phyloP scores from a whole-genome alignment of 192 early-diverging fungal species.

The Coemansia sp. region DNA sequence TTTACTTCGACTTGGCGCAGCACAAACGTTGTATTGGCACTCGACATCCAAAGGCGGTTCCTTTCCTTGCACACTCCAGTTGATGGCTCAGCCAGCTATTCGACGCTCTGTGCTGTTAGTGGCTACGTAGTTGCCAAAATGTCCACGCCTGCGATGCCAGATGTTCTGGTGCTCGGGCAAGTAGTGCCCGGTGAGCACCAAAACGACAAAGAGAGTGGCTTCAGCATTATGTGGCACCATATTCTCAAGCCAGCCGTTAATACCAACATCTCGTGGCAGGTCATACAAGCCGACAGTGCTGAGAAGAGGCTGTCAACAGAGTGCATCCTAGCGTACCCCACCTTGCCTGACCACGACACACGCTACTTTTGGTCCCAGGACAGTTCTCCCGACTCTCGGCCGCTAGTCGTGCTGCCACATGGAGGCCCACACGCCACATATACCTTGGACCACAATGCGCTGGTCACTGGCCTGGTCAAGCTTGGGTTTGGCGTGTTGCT shows the following conservation, averaged over 20 bases:
- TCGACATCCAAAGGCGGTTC: slow-evolving; percentile 49
- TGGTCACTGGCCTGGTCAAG: slow-evolving; percentile 50
- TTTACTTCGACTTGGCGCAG: slow-evolving; percentile 47
- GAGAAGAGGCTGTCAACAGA: slow-evolving; percentile 9
- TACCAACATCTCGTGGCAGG: slow-evolving; percentile 14
- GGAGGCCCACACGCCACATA: slow-evolving; percentile 71
- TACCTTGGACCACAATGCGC: slow-evolving; percentile 55
- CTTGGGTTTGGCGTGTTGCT: slow-evolving; percentile 64
- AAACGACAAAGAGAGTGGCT: not conserved
- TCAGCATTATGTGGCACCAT: slow-evolving; percentile 19
- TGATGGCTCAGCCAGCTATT: slow-evolving; percentile 47
- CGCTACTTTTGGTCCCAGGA: slow-evolving; percentile 30
- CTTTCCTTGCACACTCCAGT: slow-evolving; percentile 57
- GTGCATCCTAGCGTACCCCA: slow-evolving; percentile 38
- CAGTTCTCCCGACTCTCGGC: slow-evolving; percentile 19
- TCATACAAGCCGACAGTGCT: slow-evolving; percentile 4
- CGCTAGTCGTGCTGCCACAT: slow-evolving; percentile 73
- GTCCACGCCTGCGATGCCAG: slow-evolving; percentile 59
- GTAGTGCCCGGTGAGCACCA: not conserved
- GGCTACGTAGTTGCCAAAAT: slow-evolving; percentile 48
- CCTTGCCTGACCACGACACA: slow-evolving; percentile 7
- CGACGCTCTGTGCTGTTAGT: slow-evolving; percentile 46
- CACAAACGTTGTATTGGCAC: slow-evolving; percentile 33
- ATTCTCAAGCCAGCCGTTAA: not conserved
- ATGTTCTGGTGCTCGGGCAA: slow-evolving; percentile 37